phyloP scores from a whole-genome alignment of 257 asterid genomes.

The Handroanthus guayacan region DNA sequence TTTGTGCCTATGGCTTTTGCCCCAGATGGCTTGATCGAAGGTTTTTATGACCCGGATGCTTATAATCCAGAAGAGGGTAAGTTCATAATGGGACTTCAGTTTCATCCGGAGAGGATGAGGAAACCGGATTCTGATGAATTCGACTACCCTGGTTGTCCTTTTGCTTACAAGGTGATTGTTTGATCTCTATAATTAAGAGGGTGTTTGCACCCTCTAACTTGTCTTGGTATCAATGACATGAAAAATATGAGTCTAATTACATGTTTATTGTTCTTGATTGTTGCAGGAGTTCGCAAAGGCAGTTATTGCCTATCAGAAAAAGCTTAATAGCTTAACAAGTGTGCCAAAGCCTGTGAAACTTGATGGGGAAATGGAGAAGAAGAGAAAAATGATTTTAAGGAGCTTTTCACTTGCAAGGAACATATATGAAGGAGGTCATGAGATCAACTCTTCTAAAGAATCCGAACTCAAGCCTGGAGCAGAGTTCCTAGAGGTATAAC shows the following conservation, averaged over 20 bases:
- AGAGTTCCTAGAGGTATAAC: conserved; percentile 75
- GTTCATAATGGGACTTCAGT: conserved; percentile 93
- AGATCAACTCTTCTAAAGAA: conserved; percentile 38
- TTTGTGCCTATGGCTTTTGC: conserved; percentile 92
- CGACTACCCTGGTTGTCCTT: conserved; percentile 85
- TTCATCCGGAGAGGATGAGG: conserved; percentile 94
- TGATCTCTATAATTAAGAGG: not conserved
- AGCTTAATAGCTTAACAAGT: conserved; percentile 41
- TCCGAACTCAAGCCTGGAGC: conserved; percentile 78
- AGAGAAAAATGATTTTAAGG: conserved; percentile 49
- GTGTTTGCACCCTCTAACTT: not conserved
- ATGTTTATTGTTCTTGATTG: not conserved
- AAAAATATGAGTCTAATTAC: not conserved
- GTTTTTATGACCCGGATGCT: conserved; percentile 83
- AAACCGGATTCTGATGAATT: conserved; percentile 62
- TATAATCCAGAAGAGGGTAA: conserved; percentile 86
- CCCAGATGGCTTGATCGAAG: conserved; percentile 86
- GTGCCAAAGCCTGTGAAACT: conserved; percentile 43
- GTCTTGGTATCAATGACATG: too few species aligned
- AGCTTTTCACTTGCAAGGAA: conserved; percentile 69
- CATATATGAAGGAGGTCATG: conserved; percentile 47
- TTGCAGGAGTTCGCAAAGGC: conserved; percentile 74
- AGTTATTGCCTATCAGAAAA: conserved; percentile 70
- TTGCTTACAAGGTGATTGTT: conserved; percentile 60
- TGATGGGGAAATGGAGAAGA: conserved; percentile 55